phyloP scores from a whole-genome alignment of 2,329 filamentous ascomycete species.

The Trichoderma aggressivum region DNA sequence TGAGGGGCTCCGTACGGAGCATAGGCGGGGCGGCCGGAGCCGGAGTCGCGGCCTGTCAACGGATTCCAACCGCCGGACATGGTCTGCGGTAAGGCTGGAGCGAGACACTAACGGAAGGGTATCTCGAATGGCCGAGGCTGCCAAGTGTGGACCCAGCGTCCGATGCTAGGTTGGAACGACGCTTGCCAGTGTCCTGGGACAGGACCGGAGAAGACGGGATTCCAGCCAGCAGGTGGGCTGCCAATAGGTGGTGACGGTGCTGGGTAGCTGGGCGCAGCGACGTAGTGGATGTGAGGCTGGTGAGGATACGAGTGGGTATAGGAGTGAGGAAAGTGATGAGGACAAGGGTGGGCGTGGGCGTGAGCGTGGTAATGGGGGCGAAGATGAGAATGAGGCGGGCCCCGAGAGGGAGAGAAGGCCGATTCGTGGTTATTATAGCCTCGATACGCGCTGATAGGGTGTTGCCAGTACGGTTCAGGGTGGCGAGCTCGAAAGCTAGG shows the following conservation, averaged over 20 bases:
- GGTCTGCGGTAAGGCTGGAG: background rate
- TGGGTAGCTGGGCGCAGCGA: background rate
- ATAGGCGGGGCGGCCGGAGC: slow-evolving; percentile 31
- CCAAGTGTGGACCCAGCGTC: slow-evolving; percentile 39
- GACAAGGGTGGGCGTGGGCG: background rate
- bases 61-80: slow-evolving; percentile 44
- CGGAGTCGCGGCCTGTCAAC: slow-evolving; percentile 37
- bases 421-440: background rate
- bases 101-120: background rate
- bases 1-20: slow-evolving; percentile 35
- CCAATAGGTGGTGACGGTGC: background rate
- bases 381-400: background rate
- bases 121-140: slow-evolving; percentile 26
- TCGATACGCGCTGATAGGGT: background rate
- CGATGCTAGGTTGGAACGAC: slow-evolving; percentile 28
- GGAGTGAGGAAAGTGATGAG: background rate
- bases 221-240: slow-evolving; percentile 25
- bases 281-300: background rate
- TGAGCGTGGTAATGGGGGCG: background rate
- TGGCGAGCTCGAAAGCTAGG: background rate
- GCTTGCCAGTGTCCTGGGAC: slow-evolving; percentile 37
- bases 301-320: background rate
- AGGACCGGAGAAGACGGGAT: slow-evolving; percentile 30
- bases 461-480: background rate
- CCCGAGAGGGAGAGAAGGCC: background rate